Evolutionary conservation across 768 basidiomycete genomes (phyloP), one percentile per base, ranked within the genome.

Genomic region (Tylopilus cervinicoccineus): DNA sequence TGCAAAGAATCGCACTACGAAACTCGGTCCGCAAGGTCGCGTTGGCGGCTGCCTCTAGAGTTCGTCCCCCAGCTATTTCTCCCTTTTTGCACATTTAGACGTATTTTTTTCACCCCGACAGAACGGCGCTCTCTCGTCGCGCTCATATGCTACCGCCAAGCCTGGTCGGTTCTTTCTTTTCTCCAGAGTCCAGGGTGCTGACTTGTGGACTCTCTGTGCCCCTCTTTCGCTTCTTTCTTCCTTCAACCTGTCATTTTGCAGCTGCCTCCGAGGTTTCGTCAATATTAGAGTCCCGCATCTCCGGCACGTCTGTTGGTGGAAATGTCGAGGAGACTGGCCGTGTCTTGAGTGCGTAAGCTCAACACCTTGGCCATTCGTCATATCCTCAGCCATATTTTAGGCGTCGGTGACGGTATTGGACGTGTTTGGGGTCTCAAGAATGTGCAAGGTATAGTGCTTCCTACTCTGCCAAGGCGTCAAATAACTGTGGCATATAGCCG

Each of bases 261-360:
- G 96, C 93, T 69, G 96, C 95, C 59, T 95, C 94, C 63, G 96
- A 99, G 82, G 96, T 99, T 60, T 95, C 96, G 38, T 93, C 93
- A 62, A 97, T 99, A 76, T 84, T 99, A 67, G 96, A 99, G 81
- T 88, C 88, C 65, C 91, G 96, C 70, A 99, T 99, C 70, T 82
- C 94, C 58, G 96, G 95, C 70, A 80, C 90, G 57, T 76, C 87
- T 59, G 76, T 93, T 60, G 86, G 90, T 62, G 91, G 83, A 62
- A 96, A 97, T 70, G 92, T 98, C 65, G 93, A 97, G 76, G 96
- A 99, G 76, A 98, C 96, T 52, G 96, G 96, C 67, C 93, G 95
- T 68, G 96, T 99, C 57, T 73, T 99, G 74, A 99, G 93, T 95
- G 70, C 54, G 91, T 82, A 17, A 11, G 34, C 37, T 51, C 13